These are phyloP conservation scores for Aspergillus sp. DNA, from an alignment of 2,329 filamentous ascomycete species.

Conservation along the genomic window DNA sequence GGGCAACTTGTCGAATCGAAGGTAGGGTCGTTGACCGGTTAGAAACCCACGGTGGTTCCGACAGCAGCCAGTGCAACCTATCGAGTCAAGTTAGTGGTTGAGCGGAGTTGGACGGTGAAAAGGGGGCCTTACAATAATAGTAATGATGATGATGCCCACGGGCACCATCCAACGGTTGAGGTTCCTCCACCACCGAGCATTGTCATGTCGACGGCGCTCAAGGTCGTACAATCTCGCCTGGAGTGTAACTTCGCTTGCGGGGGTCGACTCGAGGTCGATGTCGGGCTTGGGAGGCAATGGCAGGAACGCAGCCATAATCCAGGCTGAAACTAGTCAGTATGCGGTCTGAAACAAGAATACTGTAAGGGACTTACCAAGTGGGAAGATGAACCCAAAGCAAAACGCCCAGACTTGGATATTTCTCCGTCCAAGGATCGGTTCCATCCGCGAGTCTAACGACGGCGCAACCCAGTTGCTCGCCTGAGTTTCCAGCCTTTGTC, in stretches of 20 bases:
- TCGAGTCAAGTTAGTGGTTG: conserved; percentile 1
- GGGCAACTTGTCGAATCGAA: not conserved
- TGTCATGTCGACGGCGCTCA: conserved; percentile 48
- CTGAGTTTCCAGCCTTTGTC: conserved; percentile 43
- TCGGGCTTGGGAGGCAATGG: conserved; percentile 58
- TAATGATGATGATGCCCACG: conserved; percentile 50
- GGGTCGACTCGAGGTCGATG: conserved; percentile 42
- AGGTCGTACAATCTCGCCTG: conserved; percentile 38
- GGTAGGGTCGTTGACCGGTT: conserved; percentile 4
- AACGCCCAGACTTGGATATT: conserved; percentile 72
- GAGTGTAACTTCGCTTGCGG: conserved; percentile 39
- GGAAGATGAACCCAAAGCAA: conserved; percentile 69
- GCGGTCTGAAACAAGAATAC: not conserved
- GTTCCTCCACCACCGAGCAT: conserved; percentile 59
- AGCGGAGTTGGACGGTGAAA: too few relatives aligned
- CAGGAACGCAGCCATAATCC: conserved; percentile 71
- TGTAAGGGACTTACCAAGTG: conserved; percentile 51
- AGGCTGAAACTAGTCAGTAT: conserved; percentile 45
- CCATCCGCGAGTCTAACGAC: conserved; percentile 59
- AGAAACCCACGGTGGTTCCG: conserved; percentile 28
- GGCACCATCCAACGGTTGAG: conserved; percentile 57
- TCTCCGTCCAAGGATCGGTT: conserved; percentile 56
- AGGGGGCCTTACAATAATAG: conserved; percentile 46
- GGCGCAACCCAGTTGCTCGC: conserved; percentile 67
- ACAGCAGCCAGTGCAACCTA: conserved; percentile 27